Evolutionary conservation across 768 basidiomycete species (phyloP), one percentile per base, ranked within the genome.

Genomic region (Phlegmacium glaucopus): DNA sequence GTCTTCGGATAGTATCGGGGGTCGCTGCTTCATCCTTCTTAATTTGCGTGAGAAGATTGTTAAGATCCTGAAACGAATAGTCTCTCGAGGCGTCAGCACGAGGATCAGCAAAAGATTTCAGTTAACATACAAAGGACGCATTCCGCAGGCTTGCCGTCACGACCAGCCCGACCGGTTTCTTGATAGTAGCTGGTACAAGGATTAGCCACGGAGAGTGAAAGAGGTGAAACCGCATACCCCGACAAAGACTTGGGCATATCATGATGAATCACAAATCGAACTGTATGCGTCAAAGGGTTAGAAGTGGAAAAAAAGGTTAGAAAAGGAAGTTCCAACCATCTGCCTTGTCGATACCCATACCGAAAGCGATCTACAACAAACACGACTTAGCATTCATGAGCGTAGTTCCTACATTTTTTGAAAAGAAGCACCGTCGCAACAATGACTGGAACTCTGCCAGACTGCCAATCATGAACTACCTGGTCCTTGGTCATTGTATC

Each of bases 161-260:
- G 80, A 5, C 96, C 96, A 13, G 94, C 96, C 47, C 96, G 83
- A 6, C 96, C 96, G 0, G 95, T 98, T 69, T 99, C 96, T 70
- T 98, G 93, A 58, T 93, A 94, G 59, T 90, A 90, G 2, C 88
- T 90, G n/a, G n/a, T n/a, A 26, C 9, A 41, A 47, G 39, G 37
- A 47, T 30, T 36, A 57, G 29, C 15, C 18, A 13, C 6, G 32
- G 32, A 34, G 6, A 34, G 32, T 12, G n/a, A 32, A 9, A 45
- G 35, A 11, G 2, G 38, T 37, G 15, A 39, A 13, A 51, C 28
- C 8, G 60, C 75, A 48, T 72, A 95, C 79, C 87, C 90, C 49
- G 94, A 91, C 59, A 99, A 64, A 15, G 85, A 83, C 54, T 83
- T 83, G 1, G 95, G 91, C 55, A 96, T 61, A 44, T 82, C 79